Percentiles rank a stretch among this genome's conserved stretches.
These are phyloP conservation scores for Ustilago trichophora DNA, from an alignment of 1,284 basidiomycete genomes.

Conservation along the genomic window DNA sequence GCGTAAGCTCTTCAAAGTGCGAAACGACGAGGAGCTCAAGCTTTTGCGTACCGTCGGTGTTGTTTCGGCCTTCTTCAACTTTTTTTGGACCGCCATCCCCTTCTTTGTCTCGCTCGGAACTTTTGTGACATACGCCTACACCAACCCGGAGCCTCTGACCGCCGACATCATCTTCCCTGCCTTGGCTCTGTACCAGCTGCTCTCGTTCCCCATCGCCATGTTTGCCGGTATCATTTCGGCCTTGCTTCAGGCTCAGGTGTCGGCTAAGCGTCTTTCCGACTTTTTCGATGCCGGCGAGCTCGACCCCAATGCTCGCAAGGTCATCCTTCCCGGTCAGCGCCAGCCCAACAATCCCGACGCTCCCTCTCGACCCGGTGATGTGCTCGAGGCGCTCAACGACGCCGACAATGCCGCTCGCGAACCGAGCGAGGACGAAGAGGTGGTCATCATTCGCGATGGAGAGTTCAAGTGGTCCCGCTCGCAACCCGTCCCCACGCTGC, in stretches of 20 bases:
- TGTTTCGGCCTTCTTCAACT: conserved; percentile 77
- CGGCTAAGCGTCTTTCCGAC: conserved; percentile 55
- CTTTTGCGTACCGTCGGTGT: conserved; percentile 80
- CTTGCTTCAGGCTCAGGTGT: conserved; percentile 60
- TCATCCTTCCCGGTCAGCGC: conserved; percentile 31
- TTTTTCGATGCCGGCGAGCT: conserved; percentile 75
- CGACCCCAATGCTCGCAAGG: conserved; percentile 68
- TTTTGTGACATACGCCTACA: conserved; percentile 81
- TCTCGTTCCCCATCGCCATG: conserved; percentile 79
- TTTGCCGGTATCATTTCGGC: conserved; percentile 62
- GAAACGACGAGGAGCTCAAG: conserved; percentile 76
- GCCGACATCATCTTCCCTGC: conserved; percentile 70
- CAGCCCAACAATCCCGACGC: conserved; percentile 17
- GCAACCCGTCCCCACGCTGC: conserved; percentile 50
- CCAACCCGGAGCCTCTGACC: conserved; percentile 74
- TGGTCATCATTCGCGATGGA: conserved; percentile 53
- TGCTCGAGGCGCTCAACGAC: conserved; percentile 24
- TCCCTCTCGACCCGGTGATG: conserved; percentile 29
- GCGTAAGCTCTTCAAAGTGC: conserved; percentile 75
- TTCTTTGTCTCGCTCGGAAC: conserved; percentile 83
- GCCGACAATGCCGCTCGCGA: conserved; percentile 14
- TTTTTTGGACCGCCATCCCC: conserved; percentile 76
- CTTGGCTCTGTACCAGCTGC: conserved; percentile 68
- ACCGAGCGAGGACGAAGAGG: conserved; percentile 22
- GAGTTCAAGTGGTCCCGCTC: conserved; percentile 74